Evolutionary conservation across 2,329 filamentous ascomycete genomes (phyloP), one percentile per base, ranked within the genome.

Genomic region (Apiospora phragmitis): DNA sequence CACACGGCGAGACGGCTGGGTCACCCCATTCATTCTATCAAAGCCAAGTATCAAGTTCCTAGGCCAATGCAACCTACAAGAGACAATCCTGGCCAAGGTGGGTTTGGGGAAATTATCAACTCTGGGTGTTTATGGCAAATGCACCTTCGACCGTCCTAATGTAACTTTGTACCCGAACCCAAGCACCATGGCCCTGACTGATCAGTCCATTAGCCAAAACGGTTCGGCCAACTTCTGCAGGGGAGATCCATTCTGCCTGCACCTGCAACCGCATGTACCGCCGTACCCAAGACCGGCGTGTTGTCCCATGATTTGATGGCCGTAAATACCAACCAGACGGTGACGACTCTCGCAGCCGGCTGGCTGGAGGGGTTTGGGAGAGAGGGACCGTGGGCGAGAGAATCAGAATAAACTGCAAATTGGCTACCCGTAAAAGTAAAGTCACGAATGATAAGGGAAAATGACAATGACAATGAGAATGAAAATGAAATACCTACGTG

Each of bases 71-170:
- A 62, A 62, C 55, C 55, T 62, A 38, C 55, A 38, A 62, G 55
- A 62, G 55, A 62, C 55, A 62, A 62, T 62, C 55, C 55, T 62
- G 55, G 55, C 38, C 55, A 65, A 45, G 49, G 68, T 69, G 68
- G 68, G 55, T 65, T 69, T 62, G 51, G 68, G 68, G 68, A 69
- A 69, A 69, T 69, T 69, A 69, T 69, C 42, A 55, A 32, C 51
- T 59, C 68, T 69, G 49, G 35, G 51, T 69, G 68, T 69, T 69
- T 69, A 68, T 68, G 66, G 51, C 51, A 59, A 62, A 38, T 62
- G 55, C 55, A n/a, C 55, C 55, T 12, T 21, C 43, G 7, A 47
- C 43, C 43, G 38, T 47, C 21, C 21, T 21, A 47, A 62, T 62
- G 55, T 62, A 62, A 38, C 55, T 62, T 35, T 38, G 55, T 62